Conservation (phyloP, 2,329 filamentous ascomycete genomes). For the Orbilia blumenaviensis region DNA sequence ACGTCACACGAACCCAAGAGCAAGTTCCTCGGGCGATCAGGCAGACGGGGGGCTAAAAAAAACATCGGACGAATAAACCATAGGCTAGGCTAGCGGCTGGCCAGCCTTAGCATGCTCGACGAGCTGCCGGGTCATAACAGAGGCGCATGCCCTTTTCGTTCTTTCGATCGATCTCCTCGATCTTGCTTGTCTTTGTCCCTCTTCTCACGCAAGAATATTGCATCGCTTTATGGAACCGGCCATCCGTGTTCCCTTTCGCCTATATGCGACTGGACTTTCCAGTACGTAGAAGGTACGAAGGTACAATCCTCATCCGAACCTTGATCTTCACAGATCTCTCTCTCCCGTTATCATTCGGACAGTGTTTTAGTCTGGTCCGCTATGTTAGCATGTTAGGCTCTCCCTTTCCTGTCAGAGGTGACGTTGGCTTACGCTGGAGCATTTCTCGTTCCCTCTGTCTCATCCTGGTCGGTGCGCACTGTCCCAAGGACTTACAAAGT, state of each 20-base stretch:
- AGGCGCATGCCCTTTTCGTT: conserved; percentile 35
- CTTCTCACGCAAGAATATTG: conserved; percentile 17
- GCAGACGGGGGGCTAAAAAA: conserved; percentile 30
- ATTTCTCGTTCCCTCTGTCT: conserved; percentile 31
- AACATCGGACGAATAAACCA: conserved; percentile 50
- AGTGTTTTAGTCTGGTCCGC: conserved; percentile 20
- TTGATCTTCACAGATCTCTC: conserved; percentile 9
- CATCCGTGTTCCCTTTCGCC: conserved; percentile 28
- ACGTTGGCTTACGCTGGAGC: conserved; percentile 37
- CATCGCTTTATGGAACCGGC: conserved; percentile 12
- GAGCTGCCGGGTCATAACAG: conserved; percentile 14
- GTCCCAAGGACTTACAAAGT: neutral
- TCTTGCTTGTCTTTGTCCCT: conserved; percentile 22
- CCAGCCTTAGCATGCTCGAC: conserved; percentile 7
- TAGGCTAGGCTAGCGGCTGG: conserved; percentile 29
- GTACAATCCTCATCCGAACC: conserved; percentile 4
- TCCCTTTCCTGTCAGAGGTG: conserved; percentile 34
- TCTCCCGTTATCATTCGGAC: conserved; percentile 48
- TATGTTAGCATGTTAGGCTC: conserved; percentile 26
- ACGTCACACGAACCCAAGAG: conserved; percentile 52
- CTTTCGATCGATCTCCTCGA: conserved; percentile 25
- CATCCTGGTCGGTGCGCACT: conserved; percentile 8
- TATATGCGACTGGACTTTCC: conserved; percentile 30
- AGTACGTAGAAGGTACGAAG: conserved; percentile 12
- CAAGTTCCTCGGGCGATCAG: conserved; percentile 28